Evolutionary conservation across 2,329 filamentous ascomycete species (phyloP).

Genomic region (Trichophyton benhamiae): DNA sequence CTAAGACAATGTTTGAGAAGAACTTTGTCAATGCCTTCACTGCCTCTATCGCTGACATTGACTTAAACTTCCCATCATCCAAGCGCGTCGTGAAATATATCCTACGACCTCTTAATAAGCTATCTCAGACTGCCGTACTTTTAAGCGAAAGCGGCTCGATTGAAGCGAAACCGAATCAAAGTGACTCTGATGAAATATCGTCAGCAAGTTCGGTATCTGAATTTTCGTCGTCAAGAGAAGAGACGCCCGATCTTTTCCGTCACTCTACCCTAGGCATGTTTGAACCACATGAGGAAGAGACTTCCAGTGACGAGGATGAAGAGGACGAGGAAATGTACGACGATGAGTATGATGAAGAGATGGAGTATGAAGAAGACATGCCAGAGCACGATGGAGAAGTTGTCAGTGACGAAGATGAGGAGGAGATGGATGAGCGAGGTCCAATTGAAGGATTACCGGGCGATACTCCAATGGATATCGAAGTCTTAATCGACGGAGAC

Average conservation of each 20-base stretch:
- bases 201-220: slow-evolving; percentile 84
- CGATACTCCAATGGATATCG: slow-evolving; percentile 57
- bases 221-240: slow-evolving; percentile 72
- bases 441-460: slow-evolving; percentile 52
- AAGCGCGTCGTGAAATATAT: slow-evolving; percentile 96
- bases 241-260: slow-evolving; percentile 92
- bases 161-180: slow-evolving; percentile 51
- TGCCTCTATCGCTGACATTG: slow-evolving; percentile 84
- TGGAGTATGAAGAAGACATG: slow-evolving; percentile 82
- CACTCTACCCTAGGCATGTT: slow-evolving; percentile 94
- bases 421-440: slow-evolving; percentile 70
- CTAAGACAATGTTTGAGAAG: slow-evolving; percentile 96
- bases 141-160: slow-evolving; percentile 73
- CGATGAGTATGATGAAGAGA: slow-evolving; percentile 75
- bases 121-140: slow-evolving; percentile 76
- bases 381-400: slow-evolving; percentile 70
- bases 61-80: slow-evolving; percentile 84
- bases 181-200: slow-evolving; percentile 75
- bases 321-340: slow-evolving; percentile 91
- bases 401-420: slow-evolving; percentile 76
- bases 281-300: slow-evolving; percentile 68
- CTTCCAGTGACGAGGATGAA: slow-evolving; percentile 55
- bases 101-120: slow-evolving; percentile 69
- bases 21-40: slow-evolving; percentile 84
- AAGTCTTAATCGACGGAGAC: slow-evolving; percentile 68